Conservation (phyloP, 2,329 filamentous ascomycete genomes). For the Fusarium dlaminii region DNA sequence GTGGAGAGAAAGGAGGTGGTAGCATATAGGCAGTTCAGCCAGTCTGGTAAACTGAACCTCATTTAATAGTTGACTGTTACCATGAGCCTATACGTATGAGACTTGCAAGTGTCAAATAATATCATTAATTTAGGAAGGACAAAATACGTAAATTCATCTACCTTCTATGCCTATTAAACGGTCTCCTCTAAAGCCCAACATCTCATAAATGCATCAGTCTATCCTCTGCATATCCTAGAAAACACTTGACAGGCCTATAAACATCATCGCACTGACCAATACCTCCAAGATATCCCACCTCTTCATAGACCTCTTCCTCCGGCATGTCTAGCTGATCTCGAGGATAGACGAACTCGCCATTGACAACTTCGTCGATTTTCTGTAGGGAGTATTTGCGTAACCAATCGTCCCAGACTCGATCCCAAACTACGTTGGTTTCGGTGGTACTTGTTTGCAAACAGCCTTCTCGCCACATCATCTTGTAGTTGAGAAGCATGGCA, state of each 20-base stretch:
- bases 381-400: slow-evolving; percentile 35
- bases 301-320: slow-evolving; percentile 32
- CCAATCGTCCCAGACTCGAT: slow-evolving; percentile 46
- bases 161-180: not conserved
- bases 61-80: not conserved
- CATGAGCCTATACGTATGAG: not conserved
- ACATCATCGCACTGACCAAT: slow-evolving; percentile 29
- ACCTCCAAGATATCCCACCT: slow-evolving; percentile 44
- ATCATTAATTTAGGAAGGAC: not conserved
- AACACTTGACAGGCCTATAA: slow-evolving; percentile 1
- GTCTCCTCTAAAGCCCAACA: not conserved
- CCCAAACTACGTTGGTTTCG: slow-evolving; percentile 20
- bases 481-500: slow-evolving; percentile 37
- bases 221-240: not conserved
- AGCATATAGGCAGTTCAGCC: not conserved
- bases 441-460: slow-evolving; percentile 23
- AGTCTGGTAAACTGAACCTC: not conserved
- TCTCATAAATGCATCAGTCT: not conserved
- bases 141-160: not conserved
- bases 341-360: slow-evolving; percentile 20
- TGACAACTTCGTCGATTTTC: not conserved
- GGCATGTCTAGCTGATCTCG: slow-evolving; percentile 26
- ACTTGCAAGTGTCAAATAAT: not conserved
- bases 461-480: slow-evolving; percentile 28
- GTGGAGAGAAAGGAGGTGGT: no score